A percentile compares a stretch with the other conserved stretches of the same genome.
phyloP scores from a whole-genome alignment of 176 grass and related monocot species.

The Hordeum marinum region DNA sequence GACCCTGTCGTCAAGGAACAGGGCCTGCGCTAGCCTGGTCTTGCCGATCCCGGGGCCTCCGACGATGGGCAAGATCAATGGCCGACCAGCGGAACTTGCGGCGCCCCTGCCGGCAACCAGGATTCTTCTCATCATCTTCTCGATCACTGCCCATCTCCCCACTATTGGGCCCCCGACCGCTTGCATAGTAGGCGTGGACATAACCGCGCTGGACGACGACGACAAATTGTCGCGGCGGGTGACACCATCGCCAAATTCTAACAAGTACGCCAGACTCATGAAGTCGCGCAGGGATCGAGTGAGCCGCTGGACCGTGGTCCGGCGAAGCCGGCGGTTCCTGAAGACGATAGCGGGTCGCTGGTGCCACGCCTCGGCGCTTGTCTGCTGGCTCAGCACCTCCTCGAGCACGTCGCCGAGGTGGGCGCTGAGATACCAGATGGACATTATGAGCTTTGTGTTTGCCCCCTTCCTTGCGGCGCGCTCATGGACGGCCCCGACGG shows the following conservation, averaged over 20 bases:
- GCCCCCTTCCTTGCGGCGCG: too few species aligned
- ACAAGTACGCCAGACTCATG: too few species aligned
- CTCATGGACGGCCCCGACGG: background rate
- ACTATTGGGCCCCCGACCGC: background rate
- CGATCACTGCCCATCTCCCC: background rate
- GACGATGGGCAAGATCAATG: background rate
- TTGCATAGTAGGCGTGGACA: too few species aligned
- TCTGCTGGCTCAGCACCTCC: background rate
- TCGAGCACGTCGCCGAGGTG: background rate
- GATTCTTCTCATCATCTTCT: background rate
- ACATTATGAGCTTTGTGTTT: background rate
- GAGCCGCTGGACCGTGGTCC: background rate
- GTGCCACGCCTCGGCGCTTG: background rate
- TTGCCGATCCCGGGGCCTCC: slow-evolving; percentile 13
- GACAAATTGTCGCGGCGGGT: too few species aligned
- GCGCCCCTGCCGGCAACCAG: background rate
- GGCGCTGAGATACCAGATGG: background rate
- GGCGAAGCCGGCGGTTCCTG: background rate
- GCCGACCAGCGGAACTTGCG: too few species aligned
- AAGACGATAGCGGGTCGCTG: background rate
- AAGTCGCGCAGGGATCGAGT: too few species aligned
- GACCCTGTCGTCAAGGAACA: background rate
- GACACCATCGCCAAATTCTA: too few species aligned
- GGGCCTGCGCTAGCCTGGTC: background rate
- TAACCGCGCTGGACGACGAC: too few species aligned